phyloP scores from a whole-genome alignment of 345 rosid species.

The Psidium friedrichsthalianum region DNA sequence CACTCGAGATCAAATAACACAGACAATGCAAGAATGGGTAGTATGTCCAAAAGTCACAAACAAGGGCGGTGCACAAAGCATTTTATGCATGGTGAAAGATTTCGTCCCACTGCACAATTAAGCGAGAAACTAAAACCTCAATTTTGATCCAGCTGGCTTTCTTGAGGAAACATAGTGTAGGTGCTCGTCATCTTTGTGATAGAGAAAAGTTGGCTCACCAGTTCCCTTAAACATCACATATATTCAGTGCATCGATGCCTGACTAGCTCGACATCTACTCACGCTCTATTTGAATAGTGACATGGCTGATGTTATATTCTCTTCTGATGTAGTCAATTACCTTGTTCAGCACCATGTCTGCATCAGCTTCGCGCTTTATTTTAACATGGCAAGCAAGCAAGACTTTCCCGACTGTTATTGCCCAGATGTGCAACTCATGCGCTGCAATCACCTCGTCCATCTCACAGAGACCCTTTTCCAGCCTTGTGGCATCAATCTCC shows the following conservation, averaged over 20 bases:
- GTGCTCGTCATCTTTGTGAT: not conserved
- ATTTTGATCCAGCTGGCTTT: not conserved
- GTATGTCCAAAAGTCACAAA: not conserved
- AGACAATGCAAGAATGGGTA: not conserved
- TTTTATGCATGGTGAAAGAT: not conserved
- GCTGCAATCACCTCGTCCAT: conserved; percentile 62
- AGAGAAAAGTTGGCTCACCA: not conserved
- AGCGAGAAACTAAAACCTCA: not conserved
- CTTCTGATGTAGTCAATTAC: conserved; percentile 44
- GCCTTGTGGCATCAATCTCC: conserved; percentile 55
- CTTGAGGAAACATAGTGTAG: not conserved
- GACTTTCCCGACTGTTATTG: conserved; percentile 63
- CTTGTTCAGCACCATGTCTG: conserved; percentile 43
- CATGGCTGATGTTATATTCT: conserved; percentile 50
- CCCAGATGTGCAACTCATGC: conserved; percentile 74
- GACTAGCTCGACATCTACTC: conserved; percentile 7
- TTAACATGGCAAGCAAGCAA: conserved; percentile 56
- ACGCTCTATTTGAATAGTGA: conserved; percentile 65
- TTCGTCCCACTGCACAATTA: not conserved
- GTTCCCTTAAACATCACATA: not conserved
- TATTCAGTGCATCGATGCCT: not conserved
- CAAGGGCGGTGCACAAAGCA: not conserved
- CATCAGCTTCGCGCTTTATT: conserved; percentile 45
- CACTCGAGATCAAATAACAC: not conserved
- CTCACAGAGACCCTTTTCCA: conserved; percentile 56